Conservation (phyloP, 352 stramenopile genomes). For the Pythium pyrilobum region DNA sequence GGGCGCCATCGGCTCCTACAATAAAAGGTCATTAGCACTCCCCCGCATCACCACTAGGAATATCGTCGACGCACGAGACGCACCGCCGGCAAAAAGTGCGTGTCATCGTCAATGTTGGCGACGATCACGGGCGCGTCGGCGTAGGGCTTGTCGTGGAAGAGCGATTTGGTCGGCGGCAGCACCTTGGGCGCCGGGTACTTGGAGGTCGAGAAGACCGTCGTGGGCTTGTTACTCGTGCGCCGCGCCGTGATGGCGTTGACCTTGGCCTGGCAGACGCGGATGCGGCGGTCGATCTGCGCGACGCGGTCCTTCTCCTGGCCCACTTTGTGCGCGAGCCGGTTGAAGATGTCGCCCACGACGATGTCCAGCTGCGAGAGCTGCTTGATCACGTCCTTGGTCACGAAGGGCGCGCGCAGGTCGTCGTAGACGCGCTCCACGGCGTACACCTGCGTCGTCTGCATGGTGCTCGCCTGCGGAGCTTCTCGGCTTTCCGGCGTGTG, state of each 20-base stretch:
- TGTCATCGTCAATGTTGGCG: constrained; percentile 67
- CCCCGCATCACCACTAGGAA: too few relatives aligned
- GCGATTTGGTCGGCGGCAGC: constrained; percentile 58
- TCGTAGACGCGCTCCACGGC: constrained; percentile 84
- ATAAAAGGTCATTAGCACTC: background rate
- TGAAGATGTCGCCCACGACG: constrained; percentile 82
- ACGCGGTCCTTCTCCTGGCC: constrained; percentile 76
- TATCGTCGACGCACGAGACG: too few relatives aligned
- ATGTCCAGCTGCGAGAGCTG: constrained; percentile 79
- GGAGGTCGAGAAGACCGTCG: constrained; percentile 86
- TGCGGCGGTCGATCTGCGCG: constrained; percentile 62
- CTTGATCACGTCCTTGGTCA: constrained; percentile 82
- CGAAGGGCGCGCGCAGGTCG: constrained; percentile 79
- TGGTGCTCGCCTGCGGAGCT: constrained; percentile 9
- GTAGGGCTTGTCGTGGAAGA: constrained; percentile 84
- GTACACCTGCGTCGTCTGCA: constrained; percentile 87
- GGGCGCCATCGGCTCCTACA: constrained; percentile 56
- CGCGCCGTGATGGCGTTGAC: constrained; percentile 79
- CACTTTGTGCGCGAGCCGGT: constrained; percentile 73
- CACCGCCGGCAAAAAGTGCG: constrained; percentile 75
- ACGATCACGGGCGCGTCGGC: constrained; percentile 66
- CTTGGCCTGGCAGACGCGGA: constrained; percentile 77
- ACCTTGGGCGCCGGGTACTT: constrained; percentile 79
- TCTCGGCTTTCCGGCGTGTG: constrained; percentile 1
- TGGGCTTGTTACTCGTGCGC: constrained; percentile 79